Evolutionary conservation across 306 rosid species (phyloP).

Genomic region (Hippophae rhamnoides): DNA sequence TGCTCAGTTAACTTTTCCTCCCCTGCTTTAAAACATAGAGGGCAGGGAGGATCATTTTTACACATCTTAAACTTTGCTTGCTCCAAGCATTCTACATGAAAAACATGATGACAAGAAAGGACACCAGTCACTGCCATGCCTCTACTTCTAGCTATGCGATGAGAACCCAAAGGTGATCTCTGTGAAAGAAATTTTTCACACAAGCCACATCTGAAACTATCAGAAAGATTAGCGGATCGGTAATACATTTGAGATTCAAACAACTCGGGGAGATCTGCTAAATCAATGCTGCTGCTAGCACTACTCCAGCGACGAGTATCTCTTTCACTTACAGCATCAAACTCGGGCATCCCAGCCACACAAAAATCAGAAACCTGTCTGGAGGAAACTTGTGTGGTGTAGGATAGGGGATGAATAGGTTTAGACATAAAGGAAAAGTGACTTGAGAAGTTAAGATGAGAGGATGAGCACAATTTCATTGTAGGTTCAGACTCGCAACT

Average conservation of each 20-base stretch:
- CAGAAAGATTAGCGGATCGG: constrained; percentile 24
- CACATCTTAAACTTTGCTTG: constrained; percentile 57
- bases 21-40: constrained; percentile 44
- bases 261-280: constrained; percentile 58
- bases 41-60: constrained; percentile 74
- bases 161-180: constrained; percentile 82
- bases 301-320: constrained; percentile 63
- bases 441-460: constrained; percentile 43
- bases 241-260: constrained; percentile 49
- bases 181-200: constrained; percentile 72
- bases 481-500: constrained; percentile 64
- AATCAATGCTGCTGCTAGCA: constrained; percentile 70
- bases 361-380: constrained; percentile 45
- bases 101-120: constrained; percentile 70
- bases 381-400: constrained; percentile 33
- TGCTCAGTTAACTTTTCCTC: constrained; percentile 50
- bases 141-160: constrained; percentile 73
- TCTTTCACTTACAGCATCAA: constrained; percentile 44
- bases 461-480: constrained; percentile 42
- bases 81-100: constrained; percentile 86
- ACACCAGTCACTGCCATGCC: constrained; percentile 83
- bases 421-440: constrained; percentile 70
- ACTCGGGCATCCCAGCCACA: constrained; percentile 37
- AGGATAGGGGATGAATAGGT: constrained; percentile 67
- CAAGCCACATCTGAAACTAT: constrained; percentile 57